Evolutionary conservation across 2,329 filamentous ascomycete species (phyloP), one percentile per base, ranked within the genome.

Genomic region (Sarocladium oryzae): DNA sequence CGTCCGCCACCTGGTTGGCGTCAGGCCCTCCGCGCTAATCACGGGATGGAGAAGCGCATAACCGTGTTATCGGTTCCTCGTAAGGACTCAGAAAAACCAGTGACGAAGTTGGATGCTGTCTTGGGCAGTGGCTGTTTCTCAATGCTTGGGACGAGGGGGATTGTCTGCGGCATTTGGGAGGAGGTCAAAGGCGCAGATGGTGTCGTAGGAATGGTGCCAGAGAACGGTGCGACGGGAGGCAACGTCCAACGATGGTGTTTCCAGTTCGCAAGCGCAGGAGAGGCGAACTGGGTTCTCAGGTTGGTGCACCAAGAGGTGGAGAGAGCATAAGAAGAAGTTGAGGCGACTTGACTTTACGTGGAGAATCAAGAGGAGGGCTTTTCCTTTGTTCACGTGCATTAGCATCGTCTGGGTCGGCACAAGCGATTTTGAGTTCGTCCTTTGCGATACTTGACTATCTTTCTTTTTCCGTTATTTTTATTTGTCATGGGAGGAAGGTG

Each of bases 161-260:
- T 96, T 60, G 88, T 93, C 1, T 84, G 95, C 52, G 91, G 87
- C 57, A 86, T 96, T 32, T 93, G 89, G 82, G 87, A 93, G 65
- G 84, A 89, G 56, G 72, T 85, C 58, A 82, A 82, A 46, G 79
- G 84, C 56, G 79, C 79, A 55, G 74, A 80, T 21, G 79, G 80
- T 21, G 73, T 76, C 36, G 71, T 75, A 10, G 78, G 78, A 23
- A 66, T 71, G 16, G 78, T 69, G 37, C 77, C 78, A 2, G 70
- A 72, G 49, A 75, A 69, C 20, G 78, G 78, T 6, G 72, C 70
- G 21, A 70, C 77, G 5, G 71, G 71, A 8, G 79, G 79, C 20
- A 76, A 72, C 54, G 77, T 83, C 52, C 79, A 75, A 59, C 82
- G 82, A 66, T 83, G 79, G 79, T 83, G 79, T 57, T 82, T 83